Evolutionary conservation across 352 stramenopile species (phyloP).

Genomic region (Phytophthora meadii): DNA sequence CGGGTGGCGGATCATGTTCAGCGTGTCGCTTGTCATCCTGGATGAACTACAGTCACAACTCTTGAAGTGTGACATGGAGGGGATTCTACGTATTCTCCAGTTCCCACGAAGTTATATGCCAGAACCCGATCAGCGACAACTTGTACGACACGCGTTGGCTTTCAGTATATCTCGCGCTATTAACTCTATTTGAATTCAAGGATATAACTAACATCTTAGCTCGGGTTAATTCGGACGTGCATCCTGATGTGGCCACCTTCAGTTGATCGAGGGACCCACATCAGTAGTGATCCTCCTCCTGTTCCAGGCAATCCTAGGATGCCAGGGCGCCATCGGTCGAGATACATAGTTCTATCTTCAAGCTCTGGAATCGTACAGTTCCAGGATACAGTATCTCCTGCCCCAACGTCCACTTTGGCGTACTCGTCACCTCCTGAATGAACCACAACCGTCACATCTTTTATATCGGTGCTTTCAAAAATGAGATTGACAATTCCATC

Average conservation of each 20-base stretch:
- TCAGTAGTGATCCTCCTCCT: slow-evolving; percentile 21
- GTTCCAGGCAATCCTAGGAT: slow-evolving; percentile 25
- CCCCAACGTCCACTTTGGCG: slow-evolving; percentile 20
- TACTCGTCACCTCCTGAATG: slow-evolving; percentile 29
- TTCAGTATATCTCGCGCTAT: slow-evolving; percentile 71
- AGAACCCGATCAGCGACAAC: slow-evolving; percentile 53
- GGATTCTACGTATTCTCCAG: slow-evolving; percentile 74
- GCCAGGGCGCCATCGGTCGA: slow-evolving; percentile 24
- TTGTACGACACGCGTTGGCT: slow-evolving; percentile 64
- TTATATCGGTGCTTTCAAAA: slow-evolving; percentile 24
- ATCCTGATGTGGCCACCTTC: slow-evolving; percentile 49
- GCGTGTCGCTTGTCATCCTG: slow-evolving; percentile 79
- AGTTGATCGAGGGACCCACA: slow-evolving; percentile 48
- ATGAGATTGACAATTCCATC: slow-evolving; percentile 36
- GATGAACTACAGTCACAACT: slow-evolving; percentile 71
- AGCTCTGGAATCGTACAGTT: slow-evolving; percentile 26
- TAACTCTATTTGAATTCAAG: slow-evolving; percentile 47
- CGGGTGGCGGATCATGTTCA: slow-evolving; percentile 82
- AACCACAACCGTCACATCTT: slow-evolving; percentile 30
- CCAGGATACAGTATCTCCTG: slow-evolving; percentile 24
- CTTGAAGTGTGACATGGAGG: slow-evolving; percentile 65
- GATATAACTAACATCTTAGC: slow-evolving; percentile 8
- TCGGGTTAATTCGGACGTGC: slow-evolving; percentile 46
- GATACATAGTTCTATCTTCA: slow-evolving; percentile 26
- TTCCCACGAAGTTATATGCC: slow-evolving; percentile 61